A percentile compares a stretch with the other conserved stretches of the same genome.
Evolutionary conservation across 139 green algal species (phyloP).

Genomic region (Chlamydomonas sp.): DNA sequence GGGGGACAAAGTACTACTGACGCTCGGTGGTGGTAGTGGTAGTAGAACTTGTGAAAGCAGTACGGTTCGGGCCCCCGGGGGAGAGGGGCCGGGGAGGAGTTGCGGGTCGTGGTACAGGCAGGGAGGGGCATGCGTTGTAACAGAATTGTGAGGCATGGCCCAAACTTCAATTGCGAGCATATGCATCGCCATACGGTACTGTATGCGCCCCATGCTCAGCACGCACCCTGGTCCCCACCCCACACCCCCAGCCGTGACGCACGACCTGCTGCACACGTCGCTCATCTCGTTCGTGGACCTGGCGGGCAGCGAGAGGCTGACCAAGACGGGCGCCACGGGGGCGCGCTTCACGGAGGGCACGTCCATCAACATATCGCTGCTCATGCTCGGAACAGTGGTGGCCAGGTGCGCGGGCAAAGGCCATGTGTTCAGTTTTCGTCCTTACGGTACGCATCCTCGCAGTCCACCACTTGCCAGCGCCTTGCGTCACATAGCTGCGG

Average conservation of each 20-base stretch:
- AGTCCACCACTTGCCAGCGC: too few relatives aligned
- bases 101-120: too few relatives aligned
- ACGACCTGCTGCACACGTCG: slow-evolving; percentile 23
- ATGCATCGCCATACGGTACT: background rate
- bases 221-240: background rate
- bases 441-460: background rate
- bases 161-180: background rate
- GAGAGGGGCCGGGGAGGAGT: too few relatives aligned
- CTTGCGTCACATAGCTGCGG: too few relatives aligned
- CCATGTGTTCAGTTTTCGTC: background rate
- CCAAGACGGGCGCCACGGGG: slow-evolving; percentile 43
- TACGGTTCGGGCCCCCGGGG: too few relatives aligned
- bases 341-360: slow-evolving; percentile 54
- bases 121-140: too few relatives aligned
- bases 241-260: background rate
- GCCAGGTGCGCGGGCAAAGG: slow-evolving; percentile 2
- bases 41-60: background rate
- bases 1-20: background rate
- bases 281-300: slow-evolving; percentile 65
- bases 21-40: background rate
- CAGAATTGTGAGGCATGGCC: background rate
- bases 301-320: slow-evolving; percentile 59
- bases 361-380: slow-evolving; percentile 63
- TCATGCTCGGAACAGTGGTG: slow-evolving; percentile 64
- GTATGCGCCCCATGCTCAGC: too few relatives aligned